These are phyloP conservation scores for Pilatotrama ljubarskyi DNA, from an alignment of 768 basidiomycete species.

Conservation along the genomic window DNA sequence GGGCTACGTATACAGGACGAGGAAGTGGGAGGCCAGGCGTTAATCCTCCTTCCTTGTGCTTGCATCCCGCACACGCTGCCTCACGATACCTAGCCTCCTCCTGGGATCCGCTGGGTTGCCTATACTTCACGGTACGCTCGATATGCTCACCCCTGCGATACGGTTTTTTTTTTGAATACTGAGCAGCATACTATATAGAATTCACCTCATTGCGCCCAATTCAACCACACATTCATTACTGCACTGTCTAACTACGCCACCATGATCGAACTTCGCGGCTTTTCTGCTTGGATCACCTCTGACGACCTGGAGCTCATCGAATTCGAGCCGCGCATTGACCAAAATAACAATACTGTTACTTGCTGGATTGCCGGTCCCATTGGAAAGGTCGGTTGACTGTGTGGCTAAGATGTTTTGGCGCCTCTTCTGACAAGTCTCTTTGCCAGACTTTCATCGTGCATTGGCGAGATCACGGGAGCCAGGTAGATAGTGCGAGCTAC, in stretches of 20 bases:
- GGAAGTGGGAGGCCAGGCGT: neutral
- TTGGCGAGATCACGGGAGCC: constrained; percentile 63
- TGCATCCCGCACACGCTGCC: neutral
- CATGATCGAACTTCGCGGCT: constrained; percentile 52
- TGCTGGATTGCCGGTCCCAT: constrained; percentile 70
- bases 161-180: too few relatives aligned
- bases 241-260: neutral
- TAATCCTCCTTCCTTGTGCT: neutral
- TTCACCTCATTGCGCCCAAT: neutral
- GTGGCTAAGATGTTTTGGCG: neutral
- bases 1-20: neutral
- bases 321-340: constrained; percentile 54
- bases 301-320: constrained; percentile 52
- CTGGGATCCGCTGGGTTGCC: neutral
- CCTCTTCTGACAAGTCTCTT: neutral
- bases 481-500: constrained; percentile 55
- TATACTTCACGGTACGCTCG: neutral
- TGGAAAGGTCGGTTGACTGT: constrained; percentile 47
- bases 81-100: neutral
- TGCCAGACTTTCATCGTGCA: constrained; percentile 58
- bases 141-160: too few relatives aligned
- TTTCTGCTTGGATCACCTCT: constrained; percentile 69
- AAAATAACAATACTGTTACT: constrained; percentile 44
- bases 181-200: neutral
- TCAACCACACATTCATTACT: neutral